A percentile compares a stretch with the other conserved stretches of the same genome.
Evolutionary conservation across 2,329 filamentous ascomycete species (phyloP).

Genomic region (Aureobasidium sp.): DNA sequence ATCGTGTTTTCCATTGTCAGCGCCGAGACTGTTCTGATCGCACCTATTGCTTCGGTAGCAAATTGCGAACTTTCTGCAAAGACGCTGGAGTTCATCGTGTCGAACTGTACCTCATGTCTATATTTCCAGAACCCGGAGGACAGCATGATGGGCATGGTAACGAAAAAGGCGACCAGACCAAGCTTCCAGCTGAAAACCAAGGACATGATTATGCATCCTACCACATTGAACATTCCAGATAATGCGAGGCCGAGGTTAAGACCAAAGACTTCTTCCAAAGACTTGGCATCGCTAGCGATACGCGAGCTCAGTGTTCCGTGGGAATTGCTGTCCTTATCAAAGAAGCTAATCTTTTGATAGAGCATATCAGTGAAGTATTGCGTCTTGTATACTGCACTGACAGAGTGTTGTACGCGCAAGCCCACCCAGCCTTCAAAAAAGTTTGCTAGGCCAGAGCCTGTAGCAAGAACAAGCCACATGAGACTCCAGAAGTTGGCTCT

Average conservation of each 20-base stretch:
- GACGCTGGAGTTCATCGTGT: slow-evolving; percentile 23
- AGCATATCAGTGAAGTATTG: slow-evolving; percentile 37
- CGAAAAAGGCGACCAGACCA: slow-evolving; percentile 26
- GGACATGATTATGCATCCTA: slow-evolving; percentile 39
- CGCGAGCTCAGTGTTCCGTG: slow-evolving; percentile 35
- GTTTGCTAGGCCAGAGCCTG: not conserved
- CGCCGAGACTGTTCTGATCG: slow-evolving; percentile 43
- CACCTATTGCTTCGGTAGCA: slow-evolving; percentile 28
- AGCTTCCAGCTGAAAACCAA: slow-evolving; percentile 31
- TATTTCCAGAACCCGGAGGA: slow-evolving; percentile 27
- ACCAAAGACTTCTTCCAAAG: slow-evolving; percentile 38
- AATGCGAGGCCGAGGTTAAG: slow-evolving; percentile 38
- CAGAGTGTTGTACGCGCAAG: not conserved
- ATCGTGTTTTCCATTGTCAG: slow-evolving; percentile 57
- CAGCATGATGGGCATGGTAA: slow-evolving; percentile 47
- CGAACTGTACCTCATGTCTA: slow-evolving; percentile 43
- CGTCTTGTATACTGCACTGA: slow-evolving; percentile 24
- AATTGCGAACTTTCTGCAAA: slow-evolving; percentile 36
- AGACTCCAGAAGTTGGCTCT: slow-evolving; percentile 64
- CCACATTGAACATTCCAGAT: slow-evolving; percentile 38
- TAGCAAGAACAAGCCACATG: slow-evolving; percentile 56
- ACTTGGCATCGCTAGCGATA: slow-evolving; percentile 38
- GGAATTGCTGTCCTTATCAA: slow-evolving; percentile 36
- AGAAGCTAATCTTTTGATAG: slow-evolving; percentile 33
- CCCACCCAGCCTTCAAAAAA: not conserved